These are phyloP conservation scores for Miamiensis avidus DNA, from an alignment of 169 alveolate species.

Conservation along the genomic window DNA sequence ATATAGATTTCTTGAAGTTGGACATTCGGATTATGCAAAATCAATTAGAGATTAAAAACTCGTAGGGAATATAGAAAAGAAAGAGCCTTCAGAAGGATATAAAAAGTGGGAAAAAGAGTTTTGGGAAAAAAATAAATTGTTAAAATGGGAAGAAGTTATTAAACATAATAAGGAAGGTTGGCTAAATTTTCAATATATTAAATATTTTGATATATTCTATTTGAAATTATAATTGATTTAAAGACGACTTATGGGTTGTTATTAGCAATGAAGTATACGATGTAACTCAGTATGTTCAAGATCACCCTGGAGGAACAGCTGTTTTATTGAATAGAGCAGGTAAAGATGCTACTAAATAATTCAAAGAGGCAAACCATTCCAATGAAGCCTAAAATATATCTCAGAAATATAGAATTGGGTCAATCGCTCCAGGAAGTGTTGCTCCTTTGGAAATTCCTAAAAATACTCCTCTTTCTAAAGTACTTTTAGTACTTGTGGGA, in stretches of 20 bases:
- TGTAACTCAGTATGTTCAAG: slow-evolving; percentile 51
- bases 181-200: too few relatives aligned
- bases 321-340: slow-evolving; percentile 38
- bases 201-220: too few relatives aligned
- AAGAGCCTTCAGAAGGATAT: slow-evolving; percentile 2
- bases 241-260: slow-evolving; percentile 70
- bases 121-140: neutral
- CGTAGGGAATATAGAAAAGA: slow-evolving; percentile 33
- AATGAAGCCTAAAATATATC: slow-evolving; percentile 21
- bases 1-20: slow-evolving; percentile 14
- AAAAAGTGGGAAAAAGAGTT: slow-evolving; percentile 6
- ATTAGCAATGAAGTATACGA: slow-evolving; percentile 68
- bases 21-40: slow-evolving; percentile 38
- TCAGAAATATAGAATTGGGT: slow-evolving; percentile 42
- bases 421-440: slow-evolving; percentile 4
- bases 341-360: slow-evolving; percentile 53
- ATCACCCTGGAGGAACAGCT: slow-evolving; percentile 71
- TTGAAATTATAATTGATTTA: too few relatives aligned
- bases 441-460: neutral
- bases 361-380: slow-evolving; percentile 52
- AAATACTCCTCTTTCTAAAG: too few relatives aligned
- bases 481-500: neutral
- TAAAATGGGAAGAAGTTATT: neutral
- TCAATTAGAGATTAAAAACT: slow-evolving; percentile 38
- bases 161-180: neutral